Evolutionary conservation across 306 rosid genomes (phyloP), one percentile per base, ranked within the genome.

Genomic region (Neltuma alba): DNA sequence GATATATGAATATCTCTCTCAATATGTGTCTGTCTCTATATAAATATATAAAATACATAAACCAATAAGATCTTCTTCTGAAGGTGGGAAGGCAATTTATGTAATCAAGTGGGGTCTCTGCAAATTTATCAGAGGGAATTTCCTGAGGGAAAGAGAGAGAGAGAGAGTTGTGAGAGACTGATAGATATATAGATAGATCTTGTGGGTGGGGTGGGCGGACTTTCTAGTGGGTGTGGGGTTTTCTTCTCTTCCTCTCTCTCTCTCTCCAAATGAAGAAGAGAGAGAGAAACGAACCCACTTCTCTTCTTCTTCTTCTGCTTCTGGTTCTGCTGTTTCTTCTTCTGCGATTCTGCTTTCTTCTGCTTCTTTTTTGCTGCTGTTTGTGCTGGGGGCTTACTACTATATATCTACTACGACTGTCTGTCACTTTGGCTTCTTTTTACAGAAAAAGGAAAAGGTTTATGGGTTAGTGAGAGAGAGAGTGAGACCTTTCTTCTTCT

Each of bases 101-200:
- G 66, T 38, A 41, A 8, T 27, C 34, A 45, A 52, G 90, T 83
- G 90, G 88, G 89, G 86, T 86, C 78, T 86, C 89, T 88, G 90
- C 81, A 84, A 75, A 76, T 80, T 58, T 74, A 78, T 74, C 84
- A 82, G 90, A 83, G 79, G 81, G 85, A 72, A 80, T 85, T 81
- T 83, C 40, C 12, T 3, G 70, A 31, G 40, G 30, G 64, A 27
- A 5, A 34, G 41, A n/a, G 44, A 11, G 44, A 44, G 31, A 3
- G 63, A n/a, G 52, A 63, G 50, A 40, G 0, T 40, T 40, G 44
- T 34, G 9, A 16, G 57, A 4, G 57, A 48, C 16, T 14, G 20
- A 3, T 42, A 6, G 50, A 44, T 15, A 15, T 12, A 58, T 28
- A 27, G 55, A 36, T 50, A 44, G 86, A 54, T 74, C 76, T 76